phyloP scores from a whole-genome alignment of 2,329 filamentous ascomycete species.

The Fusarium sp. region DNA sequence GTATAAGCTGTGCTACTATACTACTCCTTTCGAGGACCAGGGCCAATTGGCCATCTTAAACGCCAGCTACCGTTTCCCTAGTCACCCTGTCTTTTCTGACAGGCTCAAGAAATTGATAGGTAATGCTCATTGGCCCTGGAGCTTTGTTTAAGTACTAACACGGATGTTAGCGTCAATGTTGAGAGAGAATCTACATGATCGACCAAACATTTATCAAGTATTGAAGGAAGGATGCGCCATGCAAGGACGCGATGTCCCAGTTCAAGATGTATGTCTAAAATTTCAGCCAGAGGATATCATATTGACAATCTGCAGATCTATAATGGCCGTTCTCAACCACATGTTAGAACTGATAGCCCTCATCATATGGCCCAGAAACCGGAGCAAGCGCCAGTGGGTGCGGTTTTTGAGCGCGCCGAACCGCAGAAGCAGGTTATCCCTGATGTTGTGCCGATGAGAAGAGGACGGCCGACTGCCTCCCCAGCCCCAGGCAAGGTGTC shows the following conservation, averaged over 20 bases:
- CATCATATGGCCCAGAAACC: conserved; percentile 65
- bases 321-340: conserved; percentile 70
- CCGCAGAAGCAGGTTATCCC: conserved; percentile 80
- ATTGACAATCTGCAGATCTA: conserved; percentile 70
- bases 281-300: neutral
- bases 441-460: conserved; percentile 92
- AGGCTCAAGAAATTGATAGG: conserved; percentile 90
- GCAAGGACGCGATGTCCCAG: conserved; percentile 86
- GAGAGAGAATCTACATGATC: conserved; percentile 78
- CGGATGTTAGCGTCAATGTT: conserved; percentile 83
- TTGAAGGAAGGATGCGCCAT: conserved; percentile 87
- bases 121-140: conserved; percentile 51
- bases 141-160: conserved; percentile 34
- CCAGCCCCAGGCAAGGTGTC: conserved; percentile 51
- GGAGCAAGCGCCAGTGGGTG: conserved; percentile 73
- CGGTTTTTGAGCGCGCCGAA: conserved; percentile 81
- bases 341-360: conserved; percentile 64
- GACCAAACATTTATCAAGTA: conserved; percentile 96
- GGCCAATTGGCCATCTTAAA: conserved; percentile 98
- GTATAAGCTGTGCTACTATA: conserved; percentile 99
- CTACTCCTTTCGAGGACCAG: conserved; percentile 97
- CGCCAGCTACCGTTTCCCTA: conserved; percentile 91
- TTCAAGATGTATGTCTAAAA: conserved; percentile 80
- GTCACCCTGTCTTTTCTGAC: conserved; percentile 89
- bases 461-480: conserved; percentile 72